A percentile compares a stretch with the other conserved stretches of the same genome.
These are phyloP conservation scores for Eucalyptus globulus DNA, from an alignment of 345 rosid species.

Conservation along the genomic window DNA sequence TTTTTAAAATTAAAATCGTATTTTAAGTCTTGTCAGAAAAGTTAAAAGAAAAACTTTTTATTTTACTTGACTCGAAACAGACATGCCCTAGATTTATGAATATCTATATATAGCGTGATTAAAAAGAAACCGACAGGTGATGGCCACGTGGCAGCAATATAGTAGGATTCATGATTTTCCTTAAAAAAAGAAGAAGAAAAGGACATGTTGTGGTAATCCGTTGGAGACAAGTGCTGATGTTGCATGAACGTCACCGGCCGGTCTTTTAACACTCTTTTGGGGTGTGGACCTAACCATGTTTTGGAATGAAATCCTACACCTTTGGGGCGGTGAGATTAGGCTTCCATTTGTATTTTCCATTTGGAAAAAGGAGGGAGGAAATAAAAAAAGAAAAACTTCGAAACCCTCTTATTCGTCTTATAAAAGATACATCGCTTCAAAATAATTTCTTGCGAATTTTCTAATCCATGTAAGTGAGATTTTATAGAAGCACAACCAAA, in stretches of 20 bases:
- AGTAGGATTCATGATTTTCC: background rate
- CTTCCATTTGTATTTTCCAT: background rate
- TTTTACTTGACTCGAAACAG: background rate
- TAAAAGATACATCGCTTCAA: background rate
- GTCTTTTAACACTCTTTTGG: background rate
- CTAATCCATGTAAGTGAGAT: background rate
- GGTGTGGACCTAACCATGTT: background rate
- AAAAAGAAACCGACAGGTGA: background rate
- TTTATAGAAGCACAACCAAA: too few relatives aligned
- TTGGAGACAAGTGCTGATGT: background rate
- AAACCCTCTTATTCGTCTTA: background rate
- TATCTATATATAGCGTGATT: background rate
- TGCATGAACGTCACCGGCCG: background rate
- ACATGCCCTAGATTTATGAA: background rate
- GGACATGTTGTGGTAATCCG: background rate
- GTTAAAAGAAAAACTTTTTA: background rate
- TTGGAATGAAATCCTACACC: background rate
- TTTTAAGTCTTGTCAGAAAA: background rate
- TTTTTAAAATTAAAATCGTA: background rate
- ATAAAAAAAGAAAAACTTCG: accelerated
- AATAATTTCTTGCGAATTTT: background rate
- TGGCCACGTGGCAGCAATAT: background rate
- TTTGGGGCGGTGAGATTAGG: background rate
- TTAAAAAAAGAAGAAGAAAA: background rate
- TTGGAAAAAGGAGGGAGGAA: background rate